Percentiles rank a stretch among this genome's conserved stretches.
Conservation (phyloP, 805 yeast species). For the Myxozyma sirexii region DNA sequence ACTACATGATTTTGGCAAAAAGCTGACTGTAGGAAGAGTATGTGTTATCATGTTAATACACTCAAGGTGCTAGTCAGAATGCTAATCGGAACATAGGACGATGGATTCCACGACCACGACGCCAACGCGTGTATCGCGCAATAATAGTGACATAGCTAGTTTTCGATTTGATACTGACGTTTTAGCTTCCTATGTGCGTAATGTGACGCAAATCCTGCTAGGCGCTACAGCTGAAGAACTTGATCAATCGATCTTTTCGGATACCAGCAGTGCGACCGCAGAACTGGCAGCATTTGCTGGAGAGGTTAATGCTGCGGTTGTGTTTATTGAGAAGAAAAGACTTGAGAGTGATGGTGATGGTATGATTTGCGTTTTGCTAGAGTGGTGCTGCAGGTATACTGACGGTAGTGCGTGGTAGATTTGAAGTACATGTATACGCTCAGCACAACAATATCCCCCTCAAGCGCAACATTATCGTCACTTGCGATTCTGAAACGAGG, state of each 20-base stretch:
- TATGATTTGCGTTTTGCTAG: background rate
- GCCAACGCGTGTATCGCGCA: background rate
- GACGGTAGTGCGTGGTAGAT: background rate
- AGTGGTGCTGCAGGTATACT: background rate
- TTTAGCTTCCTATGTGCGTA: conserved; percentile 25
- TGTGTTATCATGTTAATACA: too few relatives aligned
- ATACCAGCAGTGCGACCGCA: conserved; percentile 9
- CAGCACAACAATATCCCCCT: background rate
- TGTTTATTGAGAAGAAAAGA: conserved; percentile 36
- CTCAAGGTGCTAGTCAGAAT: too few relatives aligned
- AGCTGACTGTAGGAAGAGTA: too few relatives aligned
- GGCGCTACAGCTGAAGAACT: conserved; percentile 35
- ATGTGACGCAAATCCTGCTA: conserved; percentile 27
- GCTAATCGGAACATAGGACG: background rate
- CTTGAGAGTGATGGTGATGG: conserved; percentile 10
- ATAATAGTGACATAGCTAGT: background rate
- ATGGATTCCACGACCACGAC: background rate
- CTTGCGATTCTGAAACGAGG: conserved; percentile 38
- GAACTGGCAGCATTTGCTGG: conserved; percentile 32
- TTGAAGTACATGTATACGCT: conserved; percentile 7
- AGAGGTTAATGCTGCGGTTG: conserved; percentile 35
- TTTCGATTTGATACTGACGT: background rate
- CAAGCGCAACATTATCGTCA: conserved; percentile 22
- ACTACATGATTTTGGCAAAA: too few relatives aligned
- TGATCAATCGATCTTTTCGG: conserved; percentile 31